Evolutionary conservation across 129 eudicot species (phyloP).

Genomic region (Escallonia herrerae): DNA sequence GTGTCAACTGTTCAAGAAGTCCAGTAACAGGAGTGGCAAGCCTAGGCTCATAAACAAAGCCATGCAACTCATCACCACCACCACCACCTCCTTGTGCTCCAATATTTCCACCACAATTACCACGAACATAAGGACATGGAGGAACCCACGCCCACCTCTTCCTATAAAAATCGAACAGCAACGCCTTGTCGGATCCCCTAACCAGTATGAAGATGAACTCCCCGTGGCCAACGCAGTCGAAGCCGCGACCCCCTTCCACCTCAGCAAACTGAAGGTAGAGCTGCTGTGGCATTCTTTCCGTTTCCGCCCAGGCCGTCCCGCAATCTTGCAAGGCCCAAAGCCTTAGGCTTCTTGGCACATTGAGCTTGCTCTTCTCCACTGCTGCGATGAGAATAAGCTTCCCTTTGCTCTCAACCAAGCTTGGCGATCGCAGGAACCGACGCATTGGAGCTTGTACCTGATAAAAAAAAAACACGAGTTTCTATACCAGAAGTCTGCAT

Average conservation of each 20-base stretch:
- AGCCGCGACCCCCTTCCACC: conserved; percentile 74
- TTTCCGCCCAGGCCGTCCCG: conserved; percentile 70
- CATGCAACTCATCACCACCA: conserved; percentile 48
- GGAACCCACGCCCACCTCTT: conserved; percentile 91
- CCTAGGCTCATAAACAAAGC: conserved; percentile 72
- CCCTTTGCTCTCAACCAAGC: conserved; percentile 54
- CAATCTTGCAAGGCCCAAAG: conserved; percentile 63
- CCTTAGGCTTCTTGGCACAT: conserved; percentile 70
- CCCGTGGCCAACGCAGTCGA: conserved; percentile 75
- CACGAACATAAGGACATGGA: conserved; percentile 42
- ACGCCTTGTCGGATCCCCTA: conserved; percentile 39
- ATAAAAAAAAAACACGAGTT: too few relatives aligned
- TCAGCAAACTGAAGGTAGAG: conserved; percentile 64
- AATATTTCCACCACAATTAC: not conserved
- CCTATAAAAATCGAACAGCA: conserved; percentile 63
- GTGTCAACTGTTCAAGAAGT: conserved; percentile 72
- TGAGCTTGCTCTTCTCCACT: conserved; percentile 88
- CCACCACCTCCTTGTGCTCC: not conserved
- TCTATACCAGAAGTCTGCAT: too few relatives aligned
- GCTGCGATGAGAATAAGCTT: conserved; percentile 63
- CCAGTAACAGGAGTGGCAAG: conserved; percentile 72
- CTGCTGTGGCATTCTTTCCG: conserved; percentile 92
- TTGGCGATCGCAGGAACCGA: conserved; percentile 74
- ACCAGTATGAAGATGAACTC: conserved; percentile 60
- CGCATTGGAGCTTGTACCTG: conserved; percentile 80